A percentile compares a stretch with the other conserved stretches of the same genome.
These are phyloP conservation scores for Coemansia umbellata DNA, from an alignment of 192 early-diverging fungal species.

Conservation along the genomic window DNA sequence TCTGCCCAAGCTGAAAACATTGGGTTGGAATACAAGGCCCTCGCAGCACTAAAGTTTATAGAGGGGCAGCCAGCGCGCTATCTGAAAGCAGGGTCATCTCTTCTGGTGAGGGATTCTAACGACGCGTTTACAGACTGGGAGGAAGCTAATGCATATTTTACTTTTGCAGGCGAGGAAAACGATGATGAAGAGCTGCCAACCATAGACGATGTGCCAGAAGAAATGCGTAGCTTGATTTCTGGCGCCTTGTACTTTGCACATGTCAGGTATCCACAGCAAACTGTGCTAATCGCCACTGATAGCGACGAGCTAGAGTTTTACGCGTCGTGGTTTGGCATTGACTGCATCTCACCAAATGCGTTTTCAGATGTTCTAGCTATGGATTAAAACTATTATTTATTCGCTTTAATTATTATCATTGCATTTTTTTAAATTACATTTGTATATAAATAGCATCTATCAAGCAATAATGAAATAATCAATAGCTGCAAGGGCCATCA, in stretches of 20 bases:
- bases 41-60: conserved; percentile 1
- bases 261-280: neutral
- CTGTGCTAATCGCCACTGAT: conserved; percentile 15
- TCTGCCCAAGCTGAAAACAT: neutral
- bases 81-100: neutral
- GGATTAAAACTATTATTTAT: neutral
- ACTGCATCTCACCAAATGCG: neutral
- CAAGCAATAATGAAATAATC: too few species aligned
- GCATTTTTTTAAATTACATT: too few species aligned
- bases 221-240: conserved; percentile 14
- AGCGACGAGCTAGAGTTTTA: conserved; percentile 40
- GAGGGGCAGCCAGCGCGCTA: neutral
- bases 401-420: too few species aligned
- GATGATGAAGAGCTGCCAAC: conserved; percentile 32
- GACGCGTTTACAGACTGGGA: conserved; percentile 10
- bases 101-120: neutral
- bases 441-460: too few species aligned
- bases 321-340: conserved; percentile 37
- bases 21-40: neutral
- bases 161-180: neutral
- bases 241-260: conserved; percentile 15
- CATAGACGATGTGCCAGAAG: conserved; percentile 27
- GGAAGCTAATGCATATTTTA: conserved; percentile 14
- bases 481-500: too few species aligned
- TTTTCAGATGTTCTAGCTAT: neutral